Evolutionary conservation across 2,329 filamentous ascomycete species (phyloP), one percentile per base, ranked within the genome.

Genomic region (Trichoderma guizhouense): DNA sequence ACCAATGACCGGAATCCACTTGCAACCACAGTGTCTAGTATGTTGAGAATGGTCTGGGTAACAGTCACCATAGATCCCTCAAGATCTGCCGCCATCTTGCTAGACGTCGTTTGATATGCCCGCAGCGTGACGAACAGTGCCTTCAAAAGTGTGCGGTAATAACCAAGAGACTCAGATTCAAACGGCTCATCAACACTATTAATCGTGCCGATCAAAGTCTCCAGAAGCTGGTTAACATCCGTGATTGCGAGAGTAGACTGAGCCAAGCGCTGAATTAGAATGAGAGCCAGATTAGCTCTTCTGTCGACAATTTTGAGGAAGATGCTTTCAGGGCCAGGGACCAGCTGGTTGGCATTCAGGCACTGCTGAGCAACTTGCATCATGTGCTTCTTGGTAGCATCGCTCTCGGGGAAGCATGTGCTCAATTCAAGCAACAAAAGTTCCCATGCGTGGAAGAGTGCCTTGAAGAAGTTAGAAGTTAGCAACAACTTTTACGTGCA

Each of bases 381-480:
- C 83, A 97, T 90, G 71, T 92, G 87, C 76, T 88, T 90, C 71
- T 91, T 88, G 5, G 95, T 84, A 28, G 82, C 83, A 15, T 84
- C 82, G 74, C 85, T 84, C 43, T 82, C 80, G 1, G 86, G 86
- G n/a, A 89, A 81, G 72, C 86, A 88, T 47, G 89, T 89, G 79
- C 92, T 93, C 63, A 99, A 87, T 78, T 98, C 95, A 64, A 96
- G 86, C 15, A 95, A 89, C 9, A 99, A 86, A 72, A 93, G 91
- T 79, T 97, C 95, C 94, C 95, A 98, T 70, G 93, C 92, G 76
- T 93, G 90, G 74, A 98, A 92, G 21, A 99, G 88, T 57, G 90
- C 88, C 91, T 93, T 77, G 12, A 18, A 57, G 7, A 43, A 43
- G 39, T 43, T 43, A n/a, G 7, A 53, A 6, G 51, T 64, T 57